A percentile compares a stretch with the other conserved stretches of the same genome.
Evolutionary conservation across 495 filamentous ascomycete genomes (phyloP).

Genomic region (Neurospora pannonica): DNA sequence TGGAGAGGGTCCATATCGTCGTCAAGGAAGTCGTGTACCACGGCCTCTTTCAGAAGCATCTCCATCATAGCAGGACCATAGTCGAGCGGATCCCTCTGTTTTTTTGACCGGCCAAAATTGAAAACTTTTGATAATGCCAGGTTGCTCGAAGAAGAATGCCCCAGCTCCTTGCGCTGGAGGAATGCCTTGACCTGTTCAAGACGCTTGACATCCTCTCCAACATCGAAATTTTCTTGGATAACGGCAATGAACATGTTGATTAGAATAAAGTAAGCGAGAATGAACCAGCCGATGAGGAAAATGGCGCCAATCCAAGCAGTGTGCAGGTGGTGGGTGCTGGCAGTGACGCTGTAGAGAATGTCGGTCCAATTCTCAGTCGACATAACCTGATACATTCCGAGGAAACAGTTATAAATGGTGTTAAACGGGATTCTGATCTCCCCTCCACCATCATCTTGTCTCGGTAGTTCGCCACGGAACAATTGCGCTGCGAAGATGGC

Average conservation of each 20-base stretch:
- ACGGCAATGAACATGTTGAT: constrained; percentile 99
- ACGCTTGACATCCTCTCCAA: constrained; percentile 98
- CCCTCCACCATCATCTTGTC: constrained; percentile 44
- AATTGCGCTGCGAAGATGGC: constrained; percentile 91
- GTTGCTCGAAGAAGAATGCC: constrained; percentile 46
- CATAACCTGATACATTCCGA: constrained; percentile 98
- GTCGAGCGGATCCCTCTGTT: constrained; percentile 73
- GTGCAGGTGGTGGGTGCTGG: constrained; percentile 46
- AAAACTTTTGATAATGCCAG: constrained; percentile 85
- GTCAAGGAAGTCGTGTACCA: constrained; percentile 89
- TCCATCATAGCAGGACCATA: constrained; percentile 82
- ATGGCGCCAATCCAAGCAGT: constrained; percentile 91
- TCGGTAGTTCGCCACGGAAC: constrained; percentile 75
- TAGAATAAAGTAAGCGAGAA: constrained; percentile 89
- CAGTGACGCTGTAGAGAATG: constrained; percentile 75
- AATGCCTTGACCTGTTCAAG: constrained; percentile 92
- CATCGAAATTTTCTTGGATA: constrained; percentile 99
- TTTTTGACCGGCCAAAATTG: constrained; percentile 56
- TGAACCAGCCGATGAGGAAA: constrained; percentile 93
- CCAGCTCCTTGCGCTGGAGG: constrained; percentile 81
- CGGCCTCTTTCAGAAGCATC: constrained; percentile 90
- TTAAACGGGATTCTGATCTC: constrained; percentile 64
- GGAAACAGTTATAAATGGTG: constrained; percentile 88
- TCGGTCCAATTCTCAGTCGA: constrained; percentile 95
- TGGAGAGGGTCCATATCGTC: constrained; percentile 46